These are phyloP conservation scores for Tephrocybe sp. DNA, from an alignment of 768 basidiomycete species.

Conservation along the genomic window DNA sequence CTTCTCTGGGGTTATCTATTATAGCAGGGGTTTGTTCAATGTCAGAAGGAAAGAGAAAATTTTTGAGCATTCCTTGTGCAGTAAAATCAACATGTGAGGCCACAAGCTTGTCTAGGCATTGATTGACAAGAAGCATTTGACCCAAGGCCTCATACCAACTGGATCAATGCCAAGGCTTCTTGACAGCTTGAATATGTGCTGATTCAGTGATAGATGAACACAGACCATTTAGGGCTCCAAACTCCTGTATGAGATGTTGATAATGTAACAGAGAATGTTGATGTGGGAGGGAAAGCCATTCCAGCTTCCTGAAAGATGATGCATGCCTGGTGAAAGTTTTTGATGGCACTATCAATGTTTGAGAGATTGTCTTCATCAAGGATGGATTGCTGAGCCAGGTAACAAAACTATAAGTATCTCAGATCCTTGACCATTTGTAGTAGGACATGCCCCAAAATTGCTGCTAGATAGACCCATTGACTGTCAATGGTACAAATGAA, in stretches of 20 bases:
- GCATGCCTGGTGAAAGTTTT: constrained; percentile 16
- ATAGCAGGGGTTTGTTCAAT: background rate
- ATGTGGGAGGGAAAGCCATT: constrained; percentile 14
- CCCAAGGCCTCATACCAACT: too few relatives aligned
- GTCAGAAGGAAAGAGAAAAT: background rate
- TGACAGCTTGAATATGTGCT: constrained; percentile 6
- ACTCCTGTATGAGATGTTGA: constrained; percentile 8
- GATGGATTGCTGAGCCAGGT: constrained; percentile 2
- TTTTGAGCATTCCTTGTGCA: constrained; percentile 4
- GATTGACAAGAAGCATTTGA: too few relatives aligned
- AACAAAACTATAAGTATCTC: constrained; percentile 20
- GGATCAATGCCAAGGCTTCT: too few relatives aligned
- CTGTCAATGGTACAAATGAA: background rate
- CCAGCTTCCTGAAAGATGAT: constrained; percentile 14
- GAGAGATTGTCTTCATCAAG: background rate
- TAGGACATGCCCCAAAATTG: constrained; percentile 24
- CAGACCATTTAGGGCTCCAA: constrained; percentile 10
- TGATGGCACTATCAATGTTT: constrained; percentile 1
- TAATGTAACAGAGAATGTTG: constrained; percentile 22
- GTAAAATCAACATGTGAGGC: constrained; percentile 9
- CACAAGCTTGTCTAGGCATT: constrained; percentile 18
- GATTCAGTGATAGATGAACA: constrained; percentile 12
- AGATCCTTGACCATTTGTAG: constrained; percentile 17
- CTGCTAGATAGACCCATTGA: constrained; percentile 25
- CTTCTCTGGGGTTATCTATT: background rate